These are phyloP conservation scores for Penicillium paneum DNA, from an alignment of 2,329 filamentous ascomycete species.

Conservation along the genomic window DNA sequence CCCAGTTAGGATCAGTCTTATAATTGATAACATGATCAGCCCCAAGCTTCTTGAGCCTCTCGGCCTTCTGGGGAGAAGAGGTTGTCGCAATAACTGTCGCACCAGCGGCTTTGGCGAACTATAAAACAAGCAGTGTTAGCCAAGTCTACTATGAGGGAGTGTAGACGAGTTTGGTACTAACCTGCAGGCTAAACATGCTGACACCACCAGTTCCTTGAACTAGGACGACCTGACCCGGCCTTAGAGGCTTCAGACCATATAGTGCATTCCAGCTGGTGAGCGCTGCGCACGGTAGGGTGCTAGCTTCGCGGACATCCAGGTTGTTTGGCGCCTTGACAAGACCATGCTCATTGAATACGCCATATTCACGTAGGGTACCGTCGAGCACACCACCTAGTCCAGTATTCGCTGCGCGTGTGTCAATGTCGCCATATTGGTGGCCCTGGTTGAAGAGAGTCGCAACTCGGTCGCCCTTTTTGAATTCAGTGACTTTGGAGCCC, in stretches of 20 bases:
- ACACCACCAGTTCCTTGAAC: conserved; percentile 63
- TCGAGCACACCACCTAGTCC: conserved; percentile 67
- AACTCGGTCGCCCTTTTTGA: conserved; percentile 59
- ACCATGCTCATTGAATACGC: conserved; percentile 64
- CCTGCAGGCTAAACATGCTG: conserved; percentile 55
- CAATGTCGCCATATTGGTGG: conserved; percentile 52
- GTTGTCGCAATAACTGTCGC: conserved; percentile 59
- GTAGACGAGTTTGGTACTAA: conserved; percentile 11
- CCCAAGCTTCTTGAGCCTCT: conserved; percentile 54
- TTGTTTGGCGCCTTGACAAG: conserved; percentile 62
- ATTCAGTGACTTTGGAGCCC: conserved; percentile 55
- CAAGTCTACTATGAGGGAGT: neutral
- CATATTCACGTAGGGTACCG: conserved; percentile 66
- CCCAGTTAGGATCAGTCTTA: conserved; percentile 57
- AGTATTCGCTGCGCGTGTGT: conserved; percentile 41
- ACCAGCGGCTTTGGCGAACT: conserved; percentile 51
- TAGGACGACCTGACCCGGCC: conserved; percentile 56
- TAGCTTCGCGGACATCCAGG: conserved; percentile 53
- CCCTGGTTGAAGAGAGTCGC: conserved; percentile 57
- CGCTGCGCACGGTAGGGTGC: conserved; percentile 59
- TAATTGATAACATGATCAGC: conserved; percentile 63
- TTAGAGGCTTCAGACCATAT: conserved; percentile 54
- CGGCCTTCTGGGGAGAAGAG: conserved; percentile 54
- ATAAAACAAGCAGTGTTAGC: neutral
- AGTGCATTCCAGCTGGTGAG: conserved; percentile 66